Conservation (phyloP, 2,329 filamentous ascomycete species). For the Aspergillus terreus region DNA sequence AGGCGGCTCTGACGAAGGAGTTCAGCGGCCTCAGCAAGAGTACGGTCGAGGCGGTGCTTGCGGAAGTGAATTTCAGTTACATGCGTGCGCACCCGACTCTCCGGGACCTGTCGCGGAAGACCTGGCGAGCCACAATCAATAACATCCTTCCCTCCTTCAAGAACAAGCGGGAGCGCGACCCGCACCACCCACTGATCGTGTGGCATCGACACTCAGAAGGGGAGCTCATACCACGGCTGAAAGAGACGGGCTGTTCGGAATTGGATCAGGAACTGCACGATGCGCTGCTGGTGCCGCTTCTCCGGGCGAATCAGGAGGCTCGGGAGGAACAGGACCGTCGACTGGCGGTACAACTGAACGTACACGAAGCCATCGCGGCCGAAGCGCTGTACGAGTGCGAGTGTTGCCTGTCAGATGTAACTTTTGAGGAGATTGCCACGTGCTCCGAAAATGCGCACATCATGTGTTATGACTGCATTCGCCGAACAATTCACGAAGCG, state of each 20-base stretch:
- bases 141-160: constrained; percentile 41
- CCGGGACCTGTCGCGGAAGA: constrained; percentile 40
- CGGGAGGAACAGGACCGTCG: constrained; percentile 36
- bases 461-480: constrained; percentile 69
- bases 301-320: constrained; percentile 31
- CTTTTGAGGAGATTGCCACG: constrained; percentile 46
- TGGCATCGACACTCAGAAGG: constrained; percentile 36
- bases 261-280: constrained; percentile 41
- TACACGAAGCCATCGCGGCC: constrained; percentile 38
- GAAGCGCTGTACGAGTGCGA: constrained; percentile 47
- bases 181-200: constrained; percentile 34
- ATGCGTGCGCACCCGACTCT: constrained; percentile 41
- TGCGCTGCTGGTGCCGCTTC: constrained; percentile 35
- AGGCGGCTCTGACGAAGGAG: constrained; percentile 37
- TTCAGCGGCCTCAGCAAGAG: constrained; percentile 43
- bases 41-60: constrained; percentile 45
- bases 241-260: constrained; percentile 41
- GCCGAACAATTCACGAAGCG: constrained; percentile 76
- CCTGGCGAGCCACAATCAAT: constrained; percentile 44
- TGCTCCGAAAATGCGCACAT: constrained; percentile 43
- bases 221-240: constrained; percentile 31
- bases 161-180: constrained; percentile 37
- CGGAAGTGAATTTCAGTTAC: constrained; percentile 48
- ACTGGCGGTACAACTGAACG: constrained; percentile 42
- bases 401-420: constrained; percentile 45